These are phyloP conservation scores for Penicillium manginii DNA, from an alignment of 495 filamentous ascomycete genomes.

Conservation along the genomic window DNA sequence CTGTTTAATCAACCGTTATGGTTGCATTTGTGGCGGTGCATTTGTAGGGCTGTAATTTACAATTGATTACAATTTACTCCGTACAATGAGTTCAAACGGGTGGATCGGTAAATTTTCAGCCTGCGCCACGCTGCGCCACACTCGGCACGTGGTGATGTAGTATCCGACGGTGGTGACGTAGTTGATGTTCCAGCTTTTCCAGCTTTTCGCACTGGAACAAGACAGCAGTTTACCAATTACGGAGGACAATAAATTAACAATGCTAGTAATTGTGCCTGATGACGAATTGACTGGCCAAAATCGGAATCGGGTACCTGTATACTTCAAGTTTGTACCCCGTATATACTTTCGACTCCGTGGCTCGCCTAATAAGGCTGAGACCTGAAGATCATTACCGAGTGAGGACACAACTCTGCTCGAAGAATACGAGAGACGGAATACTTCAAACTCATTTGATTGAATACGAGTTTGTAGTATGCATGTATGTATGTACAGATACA, in stretches of 20 bases:
- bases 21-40: slow-evolving; percentile 3
- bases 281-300: slow-evolving; percentile 11
- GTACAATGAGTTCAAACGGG: background rate
- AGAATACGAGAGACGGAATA: slow-evolving; percentile 4
- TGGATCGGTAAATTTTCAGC: background rate
- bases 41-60: slow-evolving; percentile 4
- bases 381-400: slow-evolving; percentile 5
- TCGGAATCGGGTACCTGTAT: slow-evolving; percentile 11
- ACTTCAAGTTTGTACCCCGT: no score
- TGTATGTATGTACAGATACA: background rate
- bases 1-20: background rate
- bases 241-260: slow-evolving; percentile 2
- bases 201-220: slow-evolving; percentile 2
- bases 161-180: slow-evolving; percentile 33
- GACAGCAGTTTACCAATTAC: background rate
- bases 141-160: slow-evolving; percentile 18
- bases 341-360: background rate
- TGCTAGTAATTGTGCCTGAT: slow-evolving; percentile 15
- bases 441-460: background rate
- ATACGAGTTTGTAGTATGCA: no score
- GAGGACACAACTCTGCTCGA: background rate
- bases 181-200: slow-evolving; percentile 24
- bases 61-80: no score
- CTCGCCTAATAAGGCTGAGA: slow-evolving; percentile 4
- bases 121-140: slow-evolving; percentile 21